Conservation (phyloP, 2,329 filamentous ascomycete species). For the Cladophialophora immunda region DNA sequence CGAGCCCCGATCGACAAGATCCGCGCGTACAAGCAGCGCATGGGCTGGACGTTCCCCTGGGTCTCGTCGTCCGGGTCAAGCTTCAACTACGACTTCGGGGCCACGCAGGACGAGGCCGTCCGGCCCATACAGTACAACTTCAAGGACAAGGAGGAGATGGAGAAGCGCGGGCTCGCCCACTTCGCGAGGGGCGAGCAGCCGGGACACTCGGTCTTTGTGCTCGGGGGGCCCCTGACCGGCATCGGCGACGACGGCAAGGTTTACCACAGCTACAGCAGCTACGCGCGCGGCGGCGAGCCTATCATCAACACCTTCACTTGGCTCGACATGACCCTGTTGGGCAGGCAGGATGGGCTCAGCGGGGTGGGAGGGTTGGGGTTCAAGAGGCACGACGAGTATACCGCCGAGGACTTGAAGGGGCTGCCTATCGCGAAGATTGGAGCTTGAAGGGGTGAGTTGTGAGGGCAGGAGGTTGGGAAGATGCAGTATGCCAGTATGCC, state of each 20-base stretch:
- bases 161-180: slow-evolving; percentile 12
- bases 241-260: slow-evolving; percentile 43
- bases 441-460: too few species aligned
- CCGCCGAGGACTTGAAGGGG: slow-evolving; percentile 27
- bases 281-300: slow-evolving; percentile 30
- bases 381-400: slow-evolving; percentile 36
- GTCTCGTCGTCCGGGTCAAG: slow-evolving; percentile 42
- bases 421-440: slow-evolving; percentile 2
- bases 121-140: slow-evolving; percentile 44
- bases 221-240: slow-evolving; percentile 29
- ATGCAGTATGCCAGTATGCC: too few species aligned
- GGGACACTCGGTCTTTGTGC: slow-evolving; percentile 51
- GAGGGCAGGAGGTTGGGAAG: not conserved
- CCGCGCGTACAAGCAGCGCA: slow-evolving; percentile 48
- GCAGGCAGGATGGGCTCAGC: slow-evolving; percentile 32
- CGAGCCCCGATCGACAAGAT: slow-evolving; percentile 49
- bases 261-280: slow-evolving; percentile 49
- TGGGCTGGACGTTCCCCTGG: slow-evolving; percentile 54
- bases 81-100: slow-evolving; percentile 55
- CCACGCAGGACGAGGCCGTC: slow-evolving; percentile 45
- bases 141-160: slow-evolving; percentile 38
- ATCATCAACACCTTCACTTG: slow-evolving; percentile 30
- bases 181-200: slow-evolving; percentile 47
- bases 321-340: slow-evolving; percentile 35
- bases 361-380: slow-evolving; percentile 28